These are phyloP conservation scores for Chlorencoelia australis DNA, from an alignment of 2,329 filamentous ascomycete genomes.

Conservation along the genomic window DNA sequence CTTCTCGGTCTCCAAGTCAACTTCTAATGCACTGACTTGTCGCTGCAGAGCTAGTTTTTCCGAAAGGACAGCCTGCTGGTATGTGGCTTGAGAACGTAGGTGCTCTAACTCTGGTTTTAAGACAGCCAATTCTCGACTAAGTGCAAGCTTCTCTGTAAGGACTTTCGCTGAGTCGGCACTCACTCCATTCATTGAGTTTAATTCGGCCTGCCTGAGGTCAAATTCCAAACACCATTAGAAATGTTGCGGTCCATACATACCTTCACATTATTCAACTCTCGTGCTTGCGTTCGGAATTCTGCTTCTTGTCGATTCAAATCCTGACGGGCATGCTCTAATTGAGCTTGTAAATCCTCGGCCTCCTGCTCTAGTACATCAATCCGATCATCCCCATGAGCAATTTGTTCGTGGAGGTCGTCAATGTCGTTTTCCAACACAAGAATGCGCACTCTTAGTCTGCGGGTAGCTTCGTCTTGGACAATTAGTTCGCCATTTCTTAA, in stretches of 20 bases:
- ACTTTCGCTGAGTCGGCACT: slow-evolving; percentile 62
- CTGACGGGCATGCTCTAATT: slow-evolving; percentile 38
- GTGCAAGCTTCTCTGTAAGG: slow-evolving; percentile 52
- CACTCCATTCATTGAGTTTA: slow-evolving; percentile 56
- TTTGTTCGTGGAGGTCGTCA: slow-evolving; percentile 52
- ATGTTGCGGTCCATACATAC: slow-evolving; percentile 27
- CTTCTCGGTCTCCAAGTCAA: slow-evolving; percentile 75
- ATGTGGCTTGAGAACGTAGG: slow-evolving; percentile 44
- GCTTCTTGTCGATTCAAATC: slow-evolving; percentile 14
- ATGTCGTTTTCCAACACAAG: slow-evolving; percentile 69
- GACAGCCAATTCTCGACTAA: slow-evolving; percentile 47
- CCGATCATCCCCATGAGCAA: slow-evolving; percentile 49
- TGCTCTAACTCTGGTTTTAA: slow-evolving; percentile 54
- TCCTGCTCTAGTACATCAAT: slow-evolving; percentile 44
- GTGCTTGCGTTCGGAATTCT: slow-evolving; percentile 39
- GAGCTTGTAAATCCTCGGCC: slow-evolving; percentile 37
- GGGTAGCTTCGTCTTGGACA: slow-evolving; percentile 63
- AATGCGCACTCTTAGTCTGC: slow-evolving; percentile 58
- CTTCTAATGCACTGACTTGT: slow-evolving; percentile 65
- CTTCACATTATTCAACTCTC: slow-evolving; percentile 46
- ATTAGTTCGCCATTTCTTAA: slow-evolving; percentile 57
- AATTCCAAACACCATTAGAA: background rate
- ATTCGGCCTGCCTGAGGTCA: slow-evolving; percentile 49
- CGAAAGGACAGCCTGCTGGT: slow-evolving; percentile 58
- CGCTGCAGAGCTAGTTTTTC: slow-evolving; percentile 75